These are phyloP conservation scores for Syzygium syzygioides DNA, from an alignment of 441 rosid species.

Conservation along the genomic window DNA sequence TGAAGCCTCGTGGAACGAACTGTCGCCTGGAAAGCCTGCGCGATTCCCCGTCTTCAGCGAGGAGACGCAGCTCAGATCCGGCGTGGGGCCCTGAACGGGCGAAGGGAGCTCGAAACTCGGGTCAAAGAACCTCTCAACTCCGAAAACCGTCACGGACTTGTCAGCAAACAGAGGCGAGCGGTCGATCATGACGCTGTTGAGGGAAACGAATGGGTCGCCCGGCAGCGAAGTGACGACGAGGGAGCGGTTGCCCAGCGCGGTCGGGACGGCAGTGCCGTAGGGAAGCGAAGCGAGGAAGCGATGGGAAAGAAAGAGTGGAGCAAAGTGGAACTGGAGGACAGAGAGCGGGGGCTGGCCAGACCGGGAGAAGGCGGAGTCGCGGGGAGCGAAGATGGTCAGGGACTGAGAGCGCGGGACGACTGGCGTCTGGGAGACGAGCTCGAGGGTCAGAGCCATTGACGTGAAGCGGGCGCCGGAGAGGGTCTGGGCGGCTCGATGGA, in stretches of 20 bases:
- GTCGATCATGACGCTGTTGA: conserved; percentile 12
- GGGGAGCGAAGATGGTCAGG: conserved; percentile 11
- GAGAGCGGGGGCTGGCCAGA: conserved; percentile 21
- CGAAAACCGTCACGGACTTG: conserved; percentile 3
- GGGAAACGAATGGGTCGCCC: background rate
- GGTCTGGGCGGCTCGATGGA: conserved; percentile 4
- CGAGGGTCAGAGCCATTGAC: conserved; percentile 13
- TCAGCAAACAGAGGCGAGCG: conserved; percentile 1
- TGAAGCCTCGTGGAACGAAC: conserved; percentile 3
- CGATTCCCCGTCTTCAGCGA: background rate
- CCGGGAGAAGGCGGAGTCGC: conserved; percentile 6
- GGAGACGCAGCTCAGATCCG: background rate
- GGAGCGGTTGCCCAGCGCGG: conserved; percentile 8
- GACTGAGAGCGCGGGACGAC: conserved; percentile 1
- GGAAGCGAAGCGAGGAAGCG: conserved; percentile 11
- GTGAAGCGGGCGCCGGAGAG: conserved; percentile 3
- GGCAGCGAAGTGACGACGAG: conserved; percentile 2
- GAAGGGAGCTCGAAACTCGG: background rate
- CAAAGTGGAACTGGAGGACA: conserved; percentile 13
- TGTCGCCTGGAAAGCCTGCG: background rate
- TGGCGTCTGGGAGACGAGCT: conserved; percentile 1
- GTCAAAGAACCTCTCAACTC: conserved; percentile 9
- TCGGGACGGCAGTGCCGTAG: conserved; percentile 10
- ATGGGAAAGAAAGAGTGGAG: conserved; percentile 4
- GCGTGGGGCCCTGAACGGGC: background rate